Evolutionary conservation across 2,329 filamentous ascomycete genomes (phyloP), one percentile per base, ranked within the genome.

Genomic region (Ophiostoma pallidulum): DNA sequence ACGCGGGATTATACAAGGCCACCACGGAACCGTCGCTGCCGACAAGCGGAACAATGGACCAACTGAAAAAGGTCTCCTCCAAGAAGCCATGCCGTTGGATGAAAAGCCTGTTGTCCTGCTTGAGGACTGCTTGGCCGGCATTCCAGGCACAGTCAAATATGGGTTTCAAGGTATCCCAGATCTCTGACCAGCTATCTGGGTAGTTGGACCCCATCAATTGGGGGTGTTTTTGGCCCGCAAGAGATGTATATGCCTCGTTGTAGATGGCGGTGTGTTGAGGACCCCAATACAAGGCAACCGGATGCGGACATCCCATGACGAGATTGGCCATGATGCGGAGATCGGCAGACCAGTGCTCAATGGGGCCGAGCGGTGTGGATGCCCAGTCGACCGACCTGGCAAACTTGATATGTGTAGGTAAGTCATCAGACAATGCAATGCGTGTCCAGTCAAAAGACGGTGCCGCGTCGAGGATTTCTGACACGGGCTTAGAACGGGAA

Each of bases 21-120:
- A 85, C 78, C 8, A 90, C 83, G 12, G 77, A 77, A 2, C 86
- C 86, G 50, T 89, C 82, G 33, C 74, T 72, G 3, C 85, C 86
- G 2, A 91, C 76, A 52, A 91, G 71, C 0, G 86, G 86, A 22
- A 91, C 82, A 36, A 91, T 80, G 1, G 80, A 85, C 85, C 85
- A 91, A 12, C 82, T 86, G 60, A 91, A 91, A 59, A 86, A 91
- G 0, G 84, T 80, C 59, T 92, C 86, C 62, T 94, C 85, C 1
- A 87, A 64, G 52, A 77, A 87, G 1, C 80, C 77, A 53, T 78
- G 77, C 8, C 86, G 77, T 40, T 74, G 70, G 28, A 92, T 74
- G 57, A 89, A 88, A 1, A 91, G 68, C 48, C 78, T 79, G 53
- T 91, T 84, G 56, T 92, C 86, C 54, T 90, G 81, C 62, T 89